Conservation (phyloP, 202 grass and related monocot genomes). For the Carex arenaria region DNA sequence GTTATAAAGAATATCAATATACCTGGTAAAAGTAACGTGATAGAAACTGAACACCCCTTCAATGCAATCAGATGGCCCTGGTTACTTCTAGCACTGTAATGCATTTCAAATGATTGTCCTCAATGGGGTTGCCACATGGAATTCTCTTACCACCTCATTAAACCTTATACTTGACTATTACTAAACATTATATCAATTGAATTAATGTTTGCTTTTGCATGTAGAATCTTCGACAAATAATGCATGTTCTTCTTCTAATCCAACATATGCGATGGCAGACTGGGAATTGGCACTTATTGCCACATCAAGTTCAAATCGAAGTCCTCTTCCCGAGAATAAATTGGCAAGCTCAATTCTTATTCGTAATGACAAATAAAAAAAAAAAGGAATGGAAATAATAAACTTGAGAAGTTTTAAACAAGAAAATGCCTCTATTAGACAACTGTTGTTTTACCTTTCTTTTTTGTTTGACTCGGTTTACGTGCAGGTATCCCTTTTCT, state of each 20-base stretch:
- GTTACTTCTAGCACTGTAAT: not conserved
- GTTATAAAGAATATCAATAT: not conserved
- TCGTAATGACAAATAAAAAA: not conserved
- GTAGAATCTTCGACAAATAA: slow-evolving; percentile 10
- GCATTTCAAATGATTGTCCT: not conserved
- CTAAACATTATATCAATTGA: not conserved
- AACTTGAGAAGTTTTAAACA: not conserved
- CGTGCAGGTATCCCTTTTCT: not conserved
- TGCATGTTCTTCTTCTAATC: slow-evolving; percentile 7
- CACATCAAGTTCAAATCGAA: slow-evolving; percentile 28
- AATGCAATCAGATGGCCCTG: not conserved
- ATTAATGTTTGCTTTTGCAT: slow-evolving; percentile 1
- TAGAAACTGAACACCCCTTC: not conserved
- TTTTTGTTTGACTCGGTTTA: not conserved
- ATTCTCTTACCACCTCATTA: not conserved
- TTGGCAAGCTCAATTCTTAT: slow-evolving; percentile 28
- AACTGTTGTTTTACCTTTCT: not conserved
- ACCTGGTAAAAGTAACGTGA: not conserved
- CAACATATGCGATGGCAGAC: slow-evolving; percentile 4
- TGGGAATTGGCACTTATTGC: slow-evolving; percentile 32
- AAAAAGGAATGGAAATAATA: not conserved
- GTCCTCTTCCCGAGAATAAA: slow-evolving; percentile 25
- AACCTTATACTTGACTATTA: not conserved
- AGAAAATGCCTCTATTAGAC: not conserved
- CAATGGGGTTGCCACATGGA: not conserved